These are phyloP conservation scores for Fagus crenata DNA, from an alignment of 306 rosid genomes.

Conservation along the genomic window DNA sequence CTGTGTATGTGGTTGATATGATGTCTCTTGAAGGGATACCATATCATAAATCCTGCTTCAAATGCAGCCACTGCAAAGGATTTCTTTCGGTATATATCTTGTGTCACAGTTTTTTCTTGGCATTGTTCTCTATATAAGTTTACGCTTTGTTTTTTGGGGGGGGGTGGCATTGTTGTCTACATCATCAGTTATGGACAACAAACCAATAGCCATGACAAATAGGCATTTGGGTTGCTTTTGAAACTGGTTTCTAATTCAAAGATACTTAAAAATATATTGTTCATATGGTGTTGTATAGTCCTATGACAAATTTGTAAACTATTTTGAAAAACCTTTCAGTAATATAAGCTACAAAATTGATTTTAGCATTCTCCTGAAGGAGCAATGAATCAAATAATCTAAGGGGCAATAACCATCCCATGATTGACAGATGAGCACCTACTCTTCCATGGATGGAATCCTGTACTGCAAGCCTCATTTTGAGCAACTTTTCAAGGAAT, in stretches of 20 bases:
- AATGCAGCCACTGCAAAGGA: slow-evolving; percentile 97
- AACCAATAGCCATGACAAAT: not conserved
- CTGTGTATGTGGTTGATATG: slow-evolving; percentile 89
- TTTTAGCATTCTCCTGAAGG: not conserved
- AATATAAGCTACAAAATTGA: not conserved
- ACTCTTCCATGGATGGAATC: slow-evolving; percentile 97
- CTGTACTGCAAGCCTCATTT: slow-evolving; percentile 90
- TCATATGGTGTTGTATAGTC: too few species aligned
- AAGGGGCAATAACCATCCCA: not conserved
- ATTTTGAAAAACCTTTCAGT: not conserved
- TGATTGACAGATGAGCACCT: slow-evolving; percentile 74
- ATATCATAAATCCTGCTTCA: slow-evolving; percentile 94
- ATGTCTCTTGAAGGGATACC: slow-evolving; percentile 82
- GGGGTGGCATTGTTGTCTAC: not conserved
- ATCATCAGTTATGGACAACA: too few species aligned
- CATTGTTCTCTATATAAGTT: too few species aligned
- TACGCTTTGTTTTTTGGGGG: not conserved
- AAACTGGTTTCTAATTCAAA: not conserved
- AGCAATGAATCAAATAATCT: not conserved
- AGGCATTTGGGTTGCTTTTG: not conserved
- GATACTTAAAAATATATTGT: too few species aligned
- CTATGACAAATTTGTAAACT: too few species aligned
- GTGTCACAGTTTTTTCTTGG: not conserved
- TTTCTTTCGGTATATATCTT: slow-evolving; percentile 62
- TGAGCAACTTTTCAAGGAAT: slow-evolving; percentile 97